Conservation (phyloP, 2,329 filamentous ascomycete species). For the Podosphaera xanthii region DNA sequence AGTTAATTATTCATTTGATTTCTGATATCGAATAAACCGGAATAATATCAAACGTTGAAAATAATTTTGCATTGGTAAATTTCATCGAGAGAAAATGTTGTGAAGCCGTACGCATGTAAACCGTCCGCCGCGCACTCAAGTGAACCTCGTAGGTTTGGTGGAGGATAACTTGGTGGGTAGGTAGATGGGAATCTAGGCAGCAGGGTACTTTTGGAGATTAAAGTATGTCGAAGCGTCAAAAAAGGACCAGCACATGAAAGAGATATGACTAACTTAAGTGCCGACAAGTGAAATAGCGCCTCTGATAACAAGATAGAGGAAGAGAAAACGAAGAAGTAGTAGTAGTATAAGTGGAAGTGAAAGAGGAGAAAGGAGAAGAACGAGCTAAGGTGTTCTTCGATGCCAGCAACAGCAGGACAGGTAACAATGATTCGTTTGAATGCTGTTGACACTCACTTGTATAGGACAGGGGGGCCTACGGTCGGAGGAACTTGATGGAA, state of each 20-base stretch:
- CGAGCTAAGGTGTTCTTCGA: background rate
- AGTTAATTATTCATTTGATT: background rate
- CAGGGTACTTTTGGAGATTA: background rate
- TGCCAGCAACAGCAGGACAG: background rate
- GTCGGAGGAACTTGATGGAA: background rate
- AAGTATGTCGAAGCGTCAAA: background rate
- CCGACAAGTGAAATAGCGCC: background rate
- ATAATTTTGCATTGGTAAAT: background rate
- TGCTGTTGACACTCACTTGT: background rate
- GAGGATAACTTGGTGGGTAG: background rate
- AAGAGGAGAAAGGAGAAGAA: background rate
- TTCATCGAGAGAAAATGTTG: background rate
- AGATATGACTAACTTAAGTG: background rate
- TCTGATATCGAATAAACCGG: background rate
- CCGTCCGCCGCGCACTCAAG: background rate
- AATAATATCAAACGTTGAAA: background rate
- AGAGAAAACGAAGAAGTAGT: background rate
- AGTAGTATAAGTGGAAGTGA: background rate
- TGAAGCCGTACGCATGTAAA: background rate
- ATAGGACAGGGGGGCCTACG: background rate
- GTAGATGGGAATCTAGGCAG: no score
- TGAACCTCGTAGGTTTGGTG: background rate
- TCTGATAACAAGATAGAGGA: background rate
- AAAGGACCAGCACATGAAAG: background rate
- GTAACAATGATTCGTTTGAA: background rate